Percentiles rank a stretch among this genome's conserved stretches.
These are phyloP conservation scores for Phialophora tarda DNA, from an alignment of 2,329 filamentous ascomycete species.

Conservation along the genomic window DNA sequence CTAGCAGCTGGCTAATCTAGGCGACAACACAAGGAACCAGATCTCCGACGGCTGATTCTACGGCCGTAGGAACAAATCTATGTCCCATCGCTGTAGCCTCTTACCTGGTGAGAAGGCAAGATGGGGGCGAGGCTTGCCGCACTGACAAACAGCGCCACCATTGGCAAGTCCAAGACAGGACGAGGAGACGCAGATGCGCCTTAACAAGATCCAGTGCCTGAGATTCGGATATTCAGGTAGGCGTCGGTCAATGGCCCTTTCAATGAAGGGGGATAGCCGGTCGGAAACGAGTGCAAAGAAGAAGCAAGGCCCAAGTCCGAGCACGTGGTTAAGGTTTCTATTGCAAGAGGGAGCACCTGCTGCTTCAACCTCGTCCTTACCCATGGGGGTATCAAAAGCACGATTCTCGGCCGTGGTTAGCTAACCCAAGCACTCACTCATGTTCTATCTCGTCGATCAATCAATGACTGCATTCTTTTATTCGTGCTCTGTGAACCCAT, in stretches of 20 bases:
- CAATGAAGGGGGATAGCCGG: background rate
- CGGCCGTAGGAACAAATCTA: background rate
- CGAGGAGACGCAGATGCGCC: background rate
- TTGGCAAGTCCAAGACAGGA: background rate
- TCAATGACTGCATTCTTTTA: slow-evolving; percentile 6
- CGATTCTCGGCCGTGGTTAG: background rate
- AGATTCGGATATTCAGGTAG: background rate
- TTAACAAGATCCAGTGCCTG: background rate
- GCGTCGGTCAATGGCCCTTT: background rate
- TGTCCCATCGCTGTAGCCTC: background rate
- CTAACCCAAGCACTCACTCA: background rate
- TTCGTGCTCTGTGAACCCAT: background rate
- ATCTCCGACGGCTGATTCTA: background rate
- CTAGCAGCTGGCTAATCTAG: background rate
- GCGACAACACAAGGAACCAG: background rate
- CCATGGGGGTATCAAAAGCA: background rate
- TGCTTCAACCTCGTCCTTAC: slow-evolving; percentile 6
- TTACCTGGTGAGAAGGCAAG: background rate
- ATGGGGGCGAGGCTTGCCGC: background rate
- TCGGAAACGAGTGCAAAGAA: background rate
- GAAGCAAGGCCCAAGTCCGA: background rate
- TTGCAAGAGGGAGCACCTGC: slow-evolving; percentile 7
- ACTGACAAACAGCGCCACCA: too few species aligned
- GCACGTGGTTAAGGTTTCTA: background rate
- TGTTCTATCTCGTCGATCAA: slow-evolving; percentile 2